Percentiles rank a stretch among this genome's conserved stretches.
These are phyloP conservation scores for Aspergillus sparsus DNA, from an alignment of 495 filamentous ascomycete species.

Conservation along the genomic window DNA sequence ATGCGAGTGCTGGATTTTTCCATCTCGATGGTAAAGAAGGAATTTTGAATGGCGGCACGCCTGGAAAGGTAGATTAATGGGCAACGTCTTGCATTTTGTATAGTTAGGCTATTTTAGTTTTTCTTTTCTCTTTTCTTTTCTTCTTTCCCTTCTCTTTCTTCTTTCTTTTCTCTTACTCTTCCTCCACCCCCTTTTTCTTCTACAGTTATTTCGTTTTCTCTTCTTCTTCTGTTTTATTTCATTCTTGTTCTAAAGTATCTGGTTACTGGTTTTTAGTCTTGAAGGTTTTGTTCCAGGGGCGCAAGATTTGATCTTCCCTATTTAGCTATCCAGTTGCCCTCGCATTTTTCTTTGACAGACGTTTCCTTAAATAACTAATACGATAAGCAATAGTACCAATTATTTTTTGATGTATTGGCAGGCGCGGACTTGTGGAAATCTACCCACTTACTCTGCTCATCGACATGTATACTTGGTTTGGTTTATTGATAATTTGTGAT, in stretches of 20 bases:
- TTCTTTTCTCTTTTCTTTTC: constrained; percentile 25
- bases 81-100: constrained; percentile 33
- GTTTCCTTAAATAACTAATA: constrained; percentile 6
- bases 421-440: background rate
- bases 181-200: background rate
- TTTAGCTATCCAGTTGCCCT: too few species aligned
- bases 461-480: background rate
- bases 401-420: constrained; percentile 6
- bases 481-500: background rate
- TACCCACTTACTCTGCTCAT: background rate
- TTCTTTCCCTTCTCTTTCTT: constrained; percentile 28
- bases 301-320: too few species aligned
- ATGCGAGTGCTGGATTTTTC: constrained; percentile 67
- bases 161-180: constrained; percentile 25
- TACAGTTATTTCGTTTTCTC: constrained; percentile 25
- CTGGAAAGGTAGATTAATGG: constrained; percentile 78
- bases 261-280: constrained; percentile 1
- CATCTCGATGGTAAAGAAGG: constrained; percentile 77
- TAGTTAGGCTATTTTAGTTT: constrained; percentile 35
- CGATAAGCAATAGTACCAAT: constrained; percentile 7
- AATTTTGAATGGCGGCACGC: constrained; percentile 55
- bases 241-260: background rate
- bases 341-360: too few species aligned
- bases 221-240: constrained; percentile 26
- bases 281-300: too few species aligned